Evolutionary conservation across 495 filamentous ascomycete genomes (phyloP).

Genomic region (Podospora fimiseda): DNA sequence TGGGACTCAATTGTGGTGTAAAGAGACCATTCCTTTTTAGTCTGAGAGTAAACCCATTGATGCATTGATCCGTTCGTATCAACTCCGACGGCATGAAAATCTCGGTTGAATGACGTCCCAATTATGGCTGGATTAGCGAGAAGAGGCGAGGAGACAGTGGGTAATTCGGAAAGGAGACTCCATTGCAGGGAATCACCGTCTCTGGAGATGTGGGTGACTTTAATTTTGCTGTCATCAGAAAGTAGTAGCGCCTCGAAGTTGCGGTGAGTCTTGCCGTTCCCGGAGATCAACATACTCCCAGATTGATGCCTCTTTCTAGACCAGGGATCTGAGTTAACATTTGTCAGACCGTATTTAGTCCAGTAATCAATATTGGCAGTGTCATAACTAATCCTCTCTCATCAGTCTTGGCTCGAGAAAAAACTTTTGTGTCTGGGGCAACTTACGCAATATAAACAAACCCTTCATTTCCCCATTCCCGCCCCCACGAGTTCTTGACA

Average conservation of each 20-base stretch:
- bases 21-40: conserved; percentile 5
- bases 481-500: conserved; percentile 22
- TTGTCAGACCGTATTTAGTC: conserved; percentile 16
- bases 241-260: conserved; percentile 17
- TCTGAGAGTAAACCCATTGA: conserved; percentile 13
- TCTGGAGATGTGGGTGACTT: conserved; percentile 8
- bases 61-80: neutral
- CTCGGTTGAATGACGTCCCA: conserved; percentile 19
- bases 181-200: conserved; percentile 7
- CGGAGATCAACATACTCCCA: conserved; percentile 18
- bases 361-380: conserved; percentile 16
- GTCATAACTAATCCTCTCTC: conserved; percentile 4
- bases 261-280: conserved; percentile 16
- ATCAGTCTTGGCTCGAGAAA: neutral
- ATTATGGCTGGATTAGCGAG: conserved; percentile 10
- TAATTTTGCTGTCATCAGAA: neutral
- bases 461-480: conserved; percentile 10
- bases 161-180: no score
- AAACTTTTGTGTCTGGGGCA: no score
- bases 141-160: neutral
- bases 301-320: conserved; percentile 14
- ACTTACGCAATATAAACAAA: conserved; percentile 22
- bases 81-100: conserved; percentile 13
- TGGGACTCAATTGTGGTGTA: neutral
- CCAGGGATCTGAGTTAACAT: conserved; percentile 20